Evolutionary conservation across 345 rosid genomes (phyloP), one percentile per base, ranked within the genome.

Genomic region (Diplotaxis tenuifolia): DNA sequence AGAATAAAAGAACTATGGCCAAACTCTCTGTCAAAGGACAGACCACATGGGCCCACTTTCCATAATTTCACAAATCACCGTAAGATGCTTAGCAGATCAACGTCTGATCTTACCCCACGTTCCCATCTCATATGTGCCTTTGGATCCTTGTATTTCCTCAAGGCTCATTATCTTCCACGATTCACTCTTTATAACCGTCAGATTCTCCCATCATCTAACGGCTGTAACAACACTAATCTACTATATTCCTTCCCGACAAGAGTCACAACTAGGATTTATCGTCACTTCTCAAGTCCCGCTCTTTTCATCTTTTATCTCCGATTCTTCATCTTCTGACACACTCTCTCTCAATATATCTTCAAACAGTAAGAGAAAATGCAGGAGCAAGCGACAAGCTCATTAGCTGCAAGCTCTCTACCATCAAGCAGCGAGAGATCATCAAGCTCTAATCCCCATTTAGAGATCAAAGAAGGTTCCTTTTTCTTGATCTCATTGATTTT

Each of bases 401-500:
- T 89, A 12, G 87, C 95, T 0, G 95, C 91, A 1, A 90, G 87
- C 75, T 93, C 97, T 67, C 40, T 90, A 18, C 91, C 84, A 8
- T 91, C 94, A 22, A 91, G 98, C 75, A 89, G 98, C 60, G 98
- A 93, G 79, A 86, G 94, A 79, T 93, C 98, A 56, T 89, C 97
- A 9, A 86, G 98, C 79, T 88, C 98, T 9, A 90, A 92, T 29
- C 86, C 84, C 14, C 97, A 86, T 32, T 83, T 80, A 49, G 94
- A 89, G 78, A 80, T 84, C 79, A 93, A 86, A 84, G 98, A 88
- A 83, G 97, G 98, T 2, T 6, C n/a, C n/a, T n/a, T n/a, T n/a
- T n/a, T n/a, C 57, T 28, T 5, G 28, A 50, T 28, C 58, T 18
- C 16, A 59, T 70, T 8, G 15, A 5, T 10, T 31, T 10, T 31